Percentiles rank a stretch among this genome's conserved stretches.
phyloP scores from a whole-genome alignment of 148 eudicot genomes.

The Fagopyrum tataricum region DNA sequence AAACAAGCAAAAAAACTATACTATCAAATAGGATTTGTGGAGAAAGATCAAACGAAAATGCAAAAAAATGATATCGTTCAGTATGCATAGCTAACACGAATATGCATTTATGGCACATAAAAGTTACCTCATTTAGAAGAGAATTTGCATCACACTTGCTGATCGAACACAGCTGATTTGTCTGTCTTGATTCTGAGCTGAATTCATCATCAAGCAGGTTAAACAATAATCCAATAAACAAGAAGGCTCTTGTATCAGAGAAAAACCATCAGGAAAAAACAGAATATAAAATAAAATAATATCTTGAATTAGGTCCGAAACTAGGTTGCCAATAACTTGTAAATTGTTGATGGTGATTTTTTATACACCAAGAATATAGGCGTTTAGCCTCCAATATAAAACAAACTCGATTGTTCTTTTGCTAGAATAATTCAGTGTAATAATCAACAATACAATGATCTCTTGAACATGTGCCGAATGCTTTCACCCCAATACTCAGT shows the following conservation, averaged over 20 bases:
- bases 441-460: background rate
- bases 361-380: background rate
- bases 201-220: constrained; percentile 13
- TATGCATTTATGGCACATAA: background rate
- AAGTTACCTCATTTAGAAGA: constrained; percentile 60
- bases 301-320: background rate
- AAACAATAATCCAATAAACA: background rate
- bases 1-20: background rate
- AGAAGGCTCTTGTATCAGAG: background rate
- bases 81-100: background rate
- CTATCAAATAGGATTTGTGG: background rate
- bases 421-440: background rate
- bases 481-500: no score
- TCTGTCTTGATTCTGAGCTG: constrained; percentile 57
- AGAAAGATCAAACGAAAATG: background rate
- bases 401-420: no score
- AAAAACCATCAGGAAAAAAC: background rate
- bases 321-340: background rate
- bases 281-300: background rate
- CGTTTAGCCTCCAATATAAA: background rate
- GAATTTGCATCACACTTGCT: constrained; percentile 69
- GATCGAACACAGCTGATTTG: constrained; percentile 70
- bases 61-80: background rate
- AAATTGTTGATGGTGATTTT: background rate
- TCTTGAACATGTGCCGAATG: no score